These are phyloP conservation scores for Botryotinia globosa DNA, from an alignment of 2,329 filamentous ascomycete species.

Conservation along the genomic window DNA sequence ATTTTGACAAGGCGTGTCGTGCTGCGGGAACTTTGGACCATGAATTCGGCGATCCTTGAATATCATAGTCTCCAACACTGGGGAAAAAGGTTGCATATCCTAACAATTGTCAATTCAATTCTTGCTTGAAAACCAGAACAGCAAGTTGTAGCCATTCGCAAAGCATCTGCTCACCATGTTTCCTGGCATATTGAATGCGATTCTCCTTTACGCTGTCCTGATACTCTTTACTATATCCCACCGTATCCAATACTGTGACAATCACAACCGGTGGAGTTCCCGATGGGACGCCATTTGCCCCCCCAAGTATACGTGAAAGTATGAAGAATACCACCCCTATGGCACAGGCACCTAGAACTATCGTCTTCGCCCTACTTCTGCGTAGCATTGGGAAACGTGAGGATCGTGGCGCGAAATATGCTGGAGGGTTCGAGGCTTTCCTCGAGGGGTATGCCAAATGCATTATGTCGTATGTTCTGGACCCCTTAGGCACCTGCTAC, in stretches of 20 bases:
- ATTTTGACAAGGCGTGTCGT: constrained; percentile 80
- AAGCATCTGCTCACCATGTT: constrained; percentile 64
- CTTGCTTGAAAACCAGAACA: constrained; percentile 3
- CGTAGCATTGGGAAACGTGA: constrained; percentile 55
- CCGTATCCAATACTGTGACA: constrained; percentile 77
- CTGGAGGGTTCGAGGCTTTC: constrained; percentile 74
- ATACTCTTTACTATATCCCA: constrained; percentile 62
- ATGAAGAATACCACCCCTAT: constrained; percentile 54
- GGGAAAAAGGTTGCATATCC: constrained; percentile 86
- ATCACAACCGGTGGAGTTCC: constrained; percentile 67
- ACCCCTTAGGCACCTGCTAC: constrained; percentile 21
- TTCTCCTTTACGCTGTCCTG: constrained; percentile 76
- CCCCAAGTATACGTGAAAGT: constrained; percentile 43
- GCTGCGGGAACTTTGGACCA: constrained; percentile 83
- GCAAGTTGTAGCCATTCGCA: constrained; percentile 1
- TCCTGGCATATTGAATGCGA: constrained; percentile 76
- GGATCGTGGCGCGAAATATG: constrained; percentile 60
- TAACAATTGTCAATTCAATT: constrained; percentile 40
- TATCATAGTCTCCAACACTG: constrained; percentile 71
- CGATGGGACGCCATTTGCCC: constrained; percentile 42
- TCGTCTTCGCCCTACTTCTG: constrained; percentile 59
- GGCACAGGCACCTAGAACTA: constrained; percentile 47
- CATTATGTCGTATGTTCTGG: constrained; percentile 51
- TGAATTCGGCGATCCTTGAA: constrained; percentile 56
- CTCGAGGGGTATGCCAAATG: constrained; percentile 87